These are phyloP conservation scores for Sporobolomyces phaffii DNA, from an alignment of 768 basidiomycete species.

Conservation along the genomic window DNA sequence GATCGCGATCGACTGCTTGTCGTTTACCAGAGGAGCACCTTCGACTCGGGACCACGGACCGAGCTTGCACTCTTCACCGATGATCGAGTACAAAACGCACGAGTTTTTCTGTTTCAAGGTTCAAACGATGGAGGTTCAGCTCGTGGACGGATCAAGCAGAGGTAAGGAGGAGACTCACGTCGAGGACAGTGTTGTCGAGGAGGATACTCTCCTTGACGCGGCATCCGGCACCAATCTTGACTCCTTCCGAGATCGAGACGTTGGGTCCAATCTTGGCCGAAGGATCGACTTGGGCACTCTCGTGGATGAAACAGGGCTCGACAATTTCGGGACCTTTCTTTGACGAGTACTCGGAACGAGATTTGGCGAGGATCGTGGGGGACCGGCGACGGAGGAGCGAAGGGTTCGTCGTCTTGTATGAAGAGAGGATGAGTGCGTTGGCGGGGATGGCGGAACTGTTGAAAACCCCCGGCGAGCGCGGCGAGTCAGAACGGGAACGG, in stretches of 20 bases:
- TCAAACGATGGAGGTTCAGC: neutral
- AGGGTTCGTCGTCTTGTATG: constrained; percentile 47
- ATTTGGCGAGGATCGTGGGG: constrained; percentile 42
- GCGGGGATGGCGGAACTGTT: constrained; percentile 51
- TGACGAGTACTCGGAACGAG: constrained; percentile 31
- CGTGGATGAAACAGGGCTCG: constrained; percentile 49
- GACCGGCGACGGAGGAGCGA: constrained; percentile 45
- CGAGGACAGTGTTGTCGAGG: constrained; percentile 47
- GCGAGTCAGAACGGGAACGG: neutral
- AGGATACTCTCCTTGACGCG: constrained; percentile 50
- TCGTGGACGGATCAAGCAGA: neutral
- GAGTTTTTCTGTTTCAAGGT: constrained; percentile 44
- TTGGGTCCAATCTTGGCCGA: constrained; percentile 51
- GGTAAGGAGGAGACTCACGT: constrained; percentile 38
- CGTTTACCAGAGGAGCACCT: constrained; percentile 46
- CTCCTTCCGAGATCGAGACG: constrained; percentile 47
- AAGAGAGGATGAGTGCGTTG: constrained; percentile 48
- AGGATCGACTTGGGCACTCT: constrained; percentile 47
- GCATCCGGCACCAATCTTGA: constrained; percentile 46
- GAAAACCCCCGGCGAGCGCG: too few species aligned
- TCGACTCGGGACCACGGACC: constrained; percentile 51
- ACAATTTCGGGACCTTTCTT: constrained; percentile 44
- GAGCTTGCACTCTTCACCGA: constrained; percentile 49
- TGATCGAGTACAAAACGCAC: constrained; percentile 48
- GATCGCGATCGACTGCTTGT: constrained; percentile 49